A percentile compares a stretch with the other conserved stretches of the same genome.
These are phyloP conservation scores for Colletotrichum zoysiae DNA, from an alignment of 2,329 filamentous ascomycete species.

Conservation along the genomic window DNA sequence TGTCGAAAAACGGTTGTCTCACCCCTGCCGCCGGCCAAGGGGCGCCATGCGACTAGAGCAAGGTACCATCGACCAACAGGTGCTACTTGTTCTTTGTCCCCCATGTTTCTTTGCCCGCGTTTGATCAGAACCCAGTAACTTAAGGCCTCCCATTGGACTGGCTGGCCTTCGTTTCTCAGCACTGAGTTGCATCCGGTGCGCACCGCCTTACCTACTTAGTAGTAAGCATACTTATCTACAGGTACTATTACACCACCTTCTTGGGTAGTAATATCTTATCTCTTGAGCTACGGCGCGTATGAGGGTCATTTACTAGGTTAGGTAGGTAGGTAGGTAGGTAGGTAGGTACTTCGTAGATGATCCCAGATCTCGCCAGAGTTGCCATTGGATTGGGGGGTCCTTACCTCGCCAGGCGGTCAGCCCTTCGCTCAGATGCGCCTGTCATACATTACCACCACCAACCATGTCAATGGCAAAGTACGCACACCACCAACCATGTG, in stretches of 20 bases:
- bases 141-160: background rate
- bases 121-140: background rate
- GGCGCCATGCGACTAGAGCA: constrained; percentile 16
- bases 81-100: constrained; percentile 12
- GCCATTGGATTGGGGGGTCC: background rate
- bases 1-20: constrained; percentile 40
- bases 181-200: background rate
- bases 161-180: background rate
- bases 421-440: background rate
- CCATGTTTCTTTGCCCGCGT: background rate
- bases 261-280: background rate
- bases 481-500: too few relatives aligned
- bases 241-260: too few relatives aligned
- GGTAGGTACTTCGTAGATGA: background rate
- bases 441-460: background rate
- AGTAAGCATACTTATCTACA: too few relatives aligned
- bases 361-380: background rate
- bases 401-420: too few relatives aligned
- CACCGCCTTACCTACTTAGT: background rate
- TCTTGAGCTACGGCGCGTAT: background rate
- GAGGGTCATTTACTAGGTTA: background rate
- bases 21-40: constrained; percentile 30
- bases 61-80: constrained; percentile 24
- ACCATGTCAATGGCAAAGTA: too few relatives aligned
- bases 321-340: background rate